Evolutionary conservation across 2,329 filamentous ascomycete genomes (phyloP), one percentile per base, ranked within the genome.

Genomic region (Penicillium sp.): DNA sequence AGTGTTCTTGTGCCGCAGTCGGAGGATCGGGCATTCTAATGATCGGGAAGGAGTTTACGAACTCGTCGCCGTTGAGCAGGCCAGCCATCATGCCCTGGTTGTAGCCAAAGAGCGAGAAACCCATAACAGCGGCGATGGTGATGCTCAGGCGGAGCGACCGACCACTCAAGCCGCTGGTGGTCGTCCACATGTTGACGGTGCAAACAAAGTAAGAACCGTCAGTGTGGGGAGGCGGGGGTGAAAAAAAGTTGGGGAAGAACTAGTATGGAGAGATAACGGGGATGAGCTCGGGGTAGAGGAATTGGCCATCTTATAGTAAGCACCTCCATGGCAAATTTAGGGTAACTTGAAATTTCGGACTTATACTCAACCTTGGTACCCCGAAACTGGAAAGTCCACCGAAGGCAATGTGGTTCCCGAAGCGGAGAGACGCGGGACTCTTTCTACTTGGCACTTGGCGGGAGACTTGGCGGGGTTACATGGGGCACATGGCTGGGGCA

Each of bases 71-170:
- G 35, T 46, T 47, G n/a, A 68, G 45, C 19, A 69, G 56, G 12
- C 63, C 64, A 17, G 62, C 58, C 51, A 67, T 65, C 21, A 69
- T 45, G 21, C 64, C 67, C 51, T 68, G 67, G 23, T 69, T 66
- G 45, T 65, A 69, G 9, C 67, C 67, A 51, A 67, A 67, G 19
- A 84, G 58, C 8, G 84, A 70, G 71, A 85, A 85, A 10, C 81
- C 83, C 41, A 59, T 31, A 31, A 64, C 64, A 37, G 64, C 57
- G n/a, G 64, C 64, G 48, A 66, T 13, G 49, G 65, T 68, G 62
- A 65, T 68, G 55, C 43, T 50, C 47, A 62, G 4, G 25, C 55
- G 61, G 52, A 67, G 65, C 45, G 50, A 31, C 33, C 55, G 57
- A 46, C 65, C 65, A 31, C 29, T 54, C 45, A 67, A 35, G 50